Evolutionary conservation across 2,329 filamentous ascomycete species (phyloP).

Genomic region (Claviceps sorghi): DNA sequence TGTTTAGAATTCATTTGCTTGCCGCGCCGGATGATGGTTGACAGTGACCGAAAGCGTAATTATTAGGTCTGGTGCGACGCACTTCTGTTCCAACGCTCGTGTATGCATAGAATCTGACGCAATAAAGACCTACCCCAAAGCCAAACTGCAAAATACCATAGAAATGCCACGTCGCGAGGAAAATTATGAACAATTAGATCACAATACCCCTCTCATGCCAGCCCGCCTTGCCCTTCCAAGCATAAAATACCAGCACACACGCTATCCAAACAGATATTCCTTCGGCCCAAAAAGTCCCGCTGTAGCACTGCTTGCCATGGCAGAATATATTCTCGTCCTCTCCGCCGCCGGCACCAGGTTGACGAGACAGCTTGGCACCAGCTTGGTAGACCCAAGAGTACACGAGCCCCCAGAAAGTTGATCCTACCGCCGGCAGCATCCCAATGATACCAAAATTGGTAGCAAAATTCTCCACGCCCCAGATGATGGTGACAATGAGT

Average conservation of each 20-base stretch:
- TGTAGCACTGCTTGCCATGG: constrained; percentile 71
- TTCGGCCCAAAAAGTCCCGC: constrained; percentile 73
- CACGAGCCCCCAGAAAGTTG: constrained; percentile 79
- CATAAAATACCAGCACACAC: constrained; percentile 55
- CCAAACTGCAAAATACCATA: background rate
- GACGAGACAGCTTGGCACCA: constrained; percentile 34
- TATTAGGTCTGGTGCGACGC: no score
- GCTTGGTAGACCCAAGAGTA: constrained; percentile 71
- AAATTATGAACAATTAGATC: constrained; percentile 17
- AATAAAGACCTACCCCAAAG: background rate
- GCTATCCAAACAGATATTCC: constrained; percentile 66
- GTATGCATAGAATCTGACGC: background rate
- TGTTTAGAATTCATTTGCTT: no score
- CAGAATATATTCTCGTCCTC: constrained; percentile 48
- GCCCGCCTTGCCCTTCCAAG: constrained; percentile 64
- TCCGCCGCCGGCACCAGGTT: constrained; percentile 14
- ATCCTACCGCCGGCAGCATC: constrained; percentile 76
- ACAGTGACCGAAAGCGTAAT: no score
- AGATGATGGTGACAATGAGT: constrained; percentile 90
- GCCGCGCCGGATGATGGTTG: background rate
- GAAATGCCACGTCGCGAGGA: background rate
- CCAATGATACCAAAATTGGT: constrained; percentile 96
- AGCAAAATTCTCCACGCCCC: constrained; percentile 96
- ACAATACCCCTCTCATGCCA: constrained; percentile 68
- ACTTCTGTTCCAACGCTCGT: background rate